These are phyloP conservation scores for Zygosaccharomyces bailii DNA, from an alignment of 805 yeast species.

Conservation along the genomic window DNA sequence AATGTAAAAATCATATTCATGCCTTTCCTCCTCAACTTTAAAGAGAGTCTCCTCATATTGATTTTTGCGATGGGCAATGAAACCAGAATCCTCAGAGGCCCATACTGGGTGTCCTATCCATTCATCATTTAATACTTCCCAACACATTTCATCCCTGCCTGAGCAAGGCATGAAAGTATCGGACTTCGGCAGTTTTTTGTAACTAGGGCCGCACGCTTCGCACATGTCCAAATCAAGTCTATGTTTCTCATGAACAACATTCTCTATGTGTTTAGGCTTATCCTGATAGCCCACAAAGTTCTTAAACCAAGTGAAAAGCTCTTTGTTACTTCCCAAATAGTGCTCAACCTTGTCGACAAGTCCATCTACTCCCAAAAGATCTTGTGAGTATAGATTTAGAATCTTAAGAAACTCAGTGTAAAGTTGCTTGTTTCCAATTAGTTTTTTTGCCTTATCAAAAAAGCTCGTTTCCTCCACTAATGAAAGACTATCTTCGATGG, in stretches of 20 bases:
- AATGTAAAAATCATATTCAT: constrained; percentile 93
- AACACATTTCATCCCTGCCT: constrained; percentile 98
- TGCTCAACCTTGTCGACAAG: constrained; percentile 81
- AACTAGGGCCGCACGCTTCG: constrained; percentile 93
- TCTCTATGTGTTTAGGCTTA: constrained; percentile 81
- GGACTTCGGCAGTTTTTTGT: constrained; percentile 85
- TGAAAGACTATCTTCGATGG: constrained; percentile 52
- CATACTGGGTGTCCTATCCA: constrained; percentile 99
- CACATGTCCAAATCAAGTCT: constrained; percentile 85
- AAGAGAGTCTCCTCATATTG: constrained; percentile 95
- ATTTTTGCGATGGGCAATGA: constrained; percentile 96
- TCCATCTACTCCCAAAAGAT: constrained; percentile 77
- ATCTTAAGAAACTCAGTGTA: constrained; percentile 91
- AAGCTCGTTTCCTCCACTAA: constrained; percentile 82
- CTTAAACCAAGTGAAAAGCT: constrained; percentile 87
- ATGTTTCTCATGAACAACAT: constrained; percentile 82
- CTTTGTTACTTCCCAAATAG: constrained; percentile 77
- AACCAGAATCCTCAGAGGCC: constrained; percentile 99
- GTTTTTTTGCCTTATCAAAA: constrained; percentile 87
- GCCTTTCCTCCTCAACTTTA: constrained; percentile 95
- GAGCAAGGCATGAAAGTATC: constrained; percentile 97
- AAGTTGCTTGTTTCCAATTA: constrained; percentile 81
- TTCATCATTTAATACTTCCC: constrained; percentile 97
- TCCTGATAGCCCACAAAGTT: constrained; percentile 86
- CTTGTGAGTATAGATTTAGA: constrained; percentile 83